A percentile compares a stretch with the other conserved stretches of the same genome.
phyloP scores from a whole-genome alignment of 2,329 filamentous ascomycete genomes.

The Pestalotiopsis sp. region DNA sequence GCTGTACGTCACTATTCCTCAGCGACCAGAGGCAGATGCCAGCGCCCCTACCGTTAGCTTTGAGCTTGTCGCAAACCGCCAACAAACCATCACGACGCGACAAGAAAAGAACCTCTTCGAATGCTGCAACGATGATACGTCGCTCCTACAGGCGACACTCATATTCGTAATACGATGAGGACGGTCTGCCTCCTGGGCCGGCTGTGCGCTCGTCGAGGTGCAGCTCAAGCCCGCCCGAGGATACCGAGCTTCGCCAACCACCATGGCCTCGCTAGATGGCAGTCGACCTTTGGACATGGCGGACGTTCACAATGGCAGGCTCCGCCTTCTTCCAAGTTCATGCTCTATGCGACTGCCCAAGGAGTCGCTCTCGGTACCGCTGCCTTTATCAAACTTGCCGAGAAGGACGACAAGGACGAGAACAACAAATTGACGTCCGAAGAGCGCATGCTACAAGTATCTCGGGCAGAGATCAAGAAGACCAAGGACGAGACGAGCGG shows the following conservation, averaged over 20 bases:
- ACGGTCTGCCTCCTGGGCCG: slow-evolving; percentile 44
- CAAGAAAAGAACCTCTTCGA: not conserved
- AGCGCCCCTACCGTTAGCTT: not conserved
- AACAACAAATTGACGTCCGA: slow-evolving; percentile 68
- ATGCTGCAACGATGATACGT: slow-evolving; percentile 16
- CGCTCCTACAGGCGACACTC: not conserved
- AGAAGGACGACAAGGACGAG: slow-evolving; percentile 47
- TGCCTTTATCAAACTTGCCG: slow-evolving; percentile 60
- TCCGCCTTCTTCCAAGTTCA: slow-evolving; percentile 27
- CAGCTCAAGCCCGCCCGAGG: slow-evolving; percentile 11
- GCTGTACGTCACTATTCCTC: slow-evolving; percentile 12
- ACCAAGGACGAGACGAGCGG: slow-evolving; percentile 64
- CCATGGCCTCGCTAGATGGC: slow-evolving; percentile 15
- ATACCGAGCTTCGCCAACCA: slow-evolving; percentile 11
- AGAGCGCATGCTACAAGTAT: slow-evolving; percentile 83
- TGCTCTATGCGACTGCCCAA: slow-evolving; percentile 42
- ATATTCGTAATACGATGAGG: slow-evolving; percentile 45
- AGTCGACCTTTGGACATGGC: slow-evolving; percentile 22
- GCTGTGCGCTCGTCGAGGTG: slow-evolving; percentile 39
- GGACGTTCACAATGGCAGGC: slow-evolving; percentile 11
- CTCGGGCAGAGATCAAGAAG: slow-evolving; percentile 75
- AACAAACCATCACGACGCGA: not conserved
- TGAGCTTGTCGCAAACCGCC: not conserved
- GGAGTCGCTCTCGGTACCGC: slow-evolving; percentile 52
- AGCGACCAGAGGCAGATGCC: not conserved